phyloP scores from a whole-genome alignment of 345 rosid genomes.

The Durio zibethinus region DNA sequence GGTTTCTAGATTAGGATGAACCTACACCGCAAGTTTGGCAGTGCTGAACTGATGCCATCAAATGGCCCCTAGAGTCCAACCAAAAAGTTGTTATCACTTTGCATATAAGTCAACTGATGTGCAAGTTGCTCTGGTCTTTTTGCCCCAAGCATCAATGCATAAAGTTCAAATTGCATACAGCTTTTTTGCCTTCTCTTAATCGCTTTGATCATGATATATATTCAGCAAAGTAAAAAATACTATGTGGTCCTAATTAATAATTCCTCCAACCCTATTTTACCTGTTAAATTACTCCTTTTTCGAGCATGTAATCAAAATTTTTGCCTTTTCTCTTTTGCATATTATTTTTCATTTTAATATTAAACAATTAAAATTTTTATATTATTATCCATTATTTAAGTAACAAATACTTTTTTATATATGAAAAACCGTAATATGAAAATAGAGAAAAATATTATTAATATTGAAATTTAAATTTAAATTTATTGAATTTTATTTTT shows the following conservation, averaged over 20 bases:
- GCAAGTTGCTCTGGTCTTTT: neutral
- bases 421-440: too few relatives aligned
- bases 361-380: too few relatives aligned
- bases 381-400: too few relatives aligned
- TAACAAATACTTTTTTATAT: too few relatives aligned
- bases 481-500: too few relatives aligned
- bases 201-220: neutral
- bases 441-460: too few relatives aligned
- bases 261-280: neutral
- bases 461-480: too few relatives aligned
- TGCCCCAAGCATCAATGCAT: conserved; percentile 4
- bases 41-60: neutral
- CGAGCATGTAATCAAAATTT: too few relatives aligned
- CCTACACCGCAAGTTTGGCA: conserved; percentile 22
- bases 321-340: too few relatives aligned
- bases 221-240: neutral
- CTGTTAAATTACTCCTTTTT: neutral
- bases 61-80: conserved; percentile 4
- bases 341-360: too few relatives aligned
- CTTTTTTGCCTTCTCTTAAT: neutral
- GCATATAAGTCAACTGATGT: neutral
- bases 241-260: conserved; percentile 7
- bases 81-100: neutral
- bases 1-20: conserved; percentile 30
- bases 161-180: neutral